Percentiles rank a stretch among this genome's conserved stretches.
Conservation (phyloP, 2,329 filamentous ascomycete species). For the Botrytis squamosa region DNA sequence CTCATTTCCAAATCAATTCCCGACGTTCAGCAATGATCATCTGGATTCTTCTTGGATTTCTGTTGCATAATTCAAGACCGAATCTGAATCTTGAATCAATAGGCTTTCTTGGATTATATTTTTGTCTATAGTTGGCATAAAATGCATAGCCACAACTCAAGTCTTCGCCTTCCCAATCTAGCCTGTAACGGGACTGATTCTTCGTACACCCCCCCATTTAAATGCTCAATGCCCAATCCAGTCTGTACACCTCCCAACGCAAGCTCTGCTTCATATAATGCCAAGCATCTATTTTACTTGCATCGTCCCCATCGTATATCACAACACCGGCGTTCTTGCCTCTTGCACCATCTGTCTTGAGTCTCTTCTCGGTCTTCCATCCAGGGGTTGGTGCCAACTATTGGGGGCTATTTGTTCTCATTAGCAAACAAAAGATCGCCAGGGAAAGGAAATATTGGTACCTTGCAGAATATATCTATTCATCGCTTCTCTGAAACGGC, state of each 20-base stretch:
- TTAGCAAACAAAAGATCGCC: background rate
- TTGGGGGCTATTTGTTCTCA: conserved; percentile 23
- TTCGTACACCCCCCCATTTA: background rate
- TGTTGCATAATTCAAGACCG: background rate
- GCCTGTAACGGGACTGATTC: background rate
- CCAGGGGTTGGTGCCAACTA: conserved; percentile 28
- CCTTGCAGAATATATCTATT: conserved; percentile 64
- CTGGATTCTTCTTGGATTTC: background rate
- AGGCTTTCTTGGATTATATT: background rate
- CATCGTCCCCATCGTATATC: background rate
- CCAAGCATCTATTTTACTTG: background rate
- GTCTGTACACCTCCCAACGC: background rate
- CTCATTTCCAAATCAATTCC: background rate
- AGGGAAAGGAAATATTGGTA: conserved; percentile 13
- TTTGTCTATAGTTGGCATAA: background rate
- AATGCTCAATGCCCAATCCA: background rate
- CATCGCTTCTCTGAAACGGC: conserved; percentile 94
- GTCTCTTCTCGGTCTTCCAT: conserved; percentile 20
- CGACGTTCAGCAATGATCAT: background rate
- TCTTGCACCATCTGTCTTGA: conserved; percentile 17
- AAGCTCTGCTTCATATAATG: background rate
- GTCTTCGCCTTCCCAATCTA: background rate
- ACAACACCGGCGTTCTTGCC: background rate
- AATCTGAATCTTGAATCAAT: background rate
- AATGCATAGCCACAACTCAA: background rate